These are phyloP conservation scores for Gastrolobium villosum DNA, from an alignment of 306 rosid genomes.

Conservation along the genomic window DNA sequence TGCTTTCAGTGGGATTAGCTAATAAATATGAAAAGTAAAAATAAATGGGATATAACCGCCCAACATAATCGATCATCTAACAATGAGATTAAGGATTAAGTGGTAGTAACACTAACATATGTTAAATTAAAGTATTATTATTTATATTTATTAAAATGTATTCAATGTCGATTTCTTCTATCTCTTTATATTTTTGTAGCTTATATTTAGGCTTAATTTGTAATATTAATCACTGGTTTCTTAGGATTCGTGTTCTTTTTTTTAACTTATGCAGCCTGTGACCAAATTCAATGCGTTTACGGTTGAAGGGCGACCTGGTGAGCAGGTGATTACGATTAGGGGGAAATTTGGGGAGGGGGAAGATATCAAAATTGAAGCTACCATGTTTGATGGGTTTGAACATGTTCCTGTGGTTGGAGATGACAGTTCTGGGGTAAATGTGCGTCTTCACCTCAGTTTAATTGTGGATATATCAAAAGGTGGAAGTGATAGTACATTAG, in stretches of 20 bases:
- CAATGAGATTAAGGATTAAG: too few species aligned
- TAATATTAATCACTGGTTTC: background rate
- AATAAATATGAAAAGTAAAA: too few species aligned
- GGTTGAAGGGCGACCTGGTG: conserved; percentile 77
- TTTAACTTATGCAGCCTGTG: conserved; percentile 59
- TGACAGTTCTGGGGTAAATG: conserved; percentile 61
- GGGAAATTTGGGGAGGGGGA: conserved; percentile 70
- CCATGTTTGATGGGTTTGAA: conserved; percentile 83
- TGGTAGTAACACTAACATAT: too few species aligned
- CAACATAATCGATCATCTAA: too few species aligned
- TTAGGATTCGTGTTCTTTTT: background rate
- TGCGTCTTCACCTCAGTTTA: conserved; percentile 75
- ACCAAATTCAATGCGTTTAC: conserved; percentile 67
- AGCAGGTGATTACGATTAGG: conserved; percentile 72
- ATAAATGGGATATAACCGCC: too few species aligned
- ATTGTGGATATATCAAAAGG: conserved; percentile 77
- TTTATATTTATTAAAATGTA: too few species aligned
- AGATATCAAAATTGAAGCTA: conserved; percentile 75
- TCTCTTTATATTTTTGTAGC: too few species aligned
- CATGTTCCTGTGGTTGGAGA: conserved; percentile 64
- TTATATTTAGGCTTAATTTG: background rate
- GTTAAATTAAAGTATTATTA: too few species aligned
- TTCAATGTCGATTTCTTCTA: too few species aligned
- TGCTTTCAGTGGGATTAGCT: too few species aligned
- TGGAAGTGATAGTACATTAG: conserved; percentile 57